phyloP scores from a whole-genome alignment of 2,329 filamentous ascomycete species.

The Monilinia polystroma region DNA sequence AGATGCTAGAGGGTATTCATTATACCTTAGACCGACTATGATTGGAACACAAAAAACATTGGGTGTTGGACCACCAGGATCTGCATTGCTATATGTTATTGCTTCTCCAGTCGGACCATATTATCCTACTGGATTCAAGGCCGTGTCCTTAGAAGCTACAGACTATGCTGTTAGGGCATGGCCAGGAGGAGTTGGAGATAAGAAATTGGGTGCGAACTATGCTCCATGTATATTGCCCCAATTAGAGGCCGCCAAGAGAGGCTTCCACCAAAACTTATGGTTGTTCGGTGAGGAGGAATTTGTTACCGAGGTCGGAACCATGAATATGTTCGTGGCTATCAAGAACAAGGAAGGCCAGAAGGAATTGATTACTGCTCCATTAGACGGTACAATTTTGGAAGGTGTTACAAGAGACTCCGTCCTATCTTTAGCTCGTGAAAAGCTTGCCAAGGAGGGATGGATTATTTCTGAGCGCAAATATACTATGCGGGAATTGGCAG shows the following conservation, averaged over 20 bases:
- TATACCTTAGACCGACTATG: conserved; percentile 94
- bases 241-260: conserved; percentile 82
- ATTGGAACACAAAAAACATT: conserved; percentile 96
- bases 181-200: conserved; percentile 96
- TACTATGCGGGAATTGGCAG: conserved; percentile 81
- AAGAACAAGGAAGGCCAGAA: conserved; percentile 84
- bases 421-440: conserved; percentile 79
- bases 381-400: conserved; percentile 95
- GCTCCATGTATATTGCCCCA: conserved; percentile 99
- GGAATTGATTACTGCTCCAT: conserved; percentile 89
- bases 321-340: conserved; percentile 94
- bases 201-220: conserved; percentile 98
- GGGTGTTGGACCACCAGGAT: conserved; percentile 87
- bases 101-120: conserved; percentile 96
- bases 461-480: conserved; percentile 84
- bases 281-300: conserved; percentile 94
- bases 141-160: conserved; percentile 90
- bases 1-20: conserved; percentile 79
- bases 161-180: conserved; percentile 96
- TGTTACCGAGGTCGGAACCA: conserved; percentile 95
- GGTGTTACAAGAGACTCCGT: conserved; percentile 93
- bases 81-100: conserved; percentile 90
- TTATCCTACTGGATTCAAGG: conserved; percentile 98
- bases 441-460: conserved; percentile 84
- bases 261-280: conserved; percentile 98